phyloP scores from a whole-genome alignment of 805 yeast genomes.

The Candida xyloterini region DNA sequence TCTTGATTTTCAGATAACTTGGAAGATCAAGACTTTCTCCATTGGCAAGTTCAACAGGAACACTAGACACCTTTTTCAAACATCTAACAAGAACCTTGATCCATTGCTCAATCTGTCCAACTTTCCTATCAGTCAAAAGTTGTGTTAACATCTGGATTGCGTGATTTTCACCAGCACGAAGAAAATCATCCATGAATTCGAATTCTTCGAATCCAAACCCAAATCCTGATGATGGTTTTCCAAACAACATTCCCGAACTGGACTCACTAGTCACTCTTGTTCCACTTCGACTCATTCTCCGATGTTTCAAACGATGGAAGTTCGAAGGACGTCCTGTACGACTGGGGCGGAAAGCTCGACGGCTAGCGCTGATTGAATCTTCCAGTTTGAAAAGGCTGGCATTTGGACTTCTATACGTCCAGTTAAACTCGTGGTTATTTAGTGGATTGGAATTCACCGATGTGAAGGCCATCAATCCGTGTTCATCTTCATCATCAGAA shows the following conservation, averaged over 20 bases:
- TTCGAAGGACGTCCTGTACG: constrained; percentile 23
- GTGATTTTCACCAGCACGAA: constrained; percentile 39
- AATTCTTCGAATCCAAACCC: constrained; percentile 27
- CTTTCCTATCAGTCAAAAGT: constrained; percentile 57
- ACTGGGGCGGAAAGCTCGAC: constrained; percentile 16
- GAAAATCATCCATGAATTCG: constrained; percentile 33
- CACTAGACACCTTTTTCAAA: constrained; percentile 51
- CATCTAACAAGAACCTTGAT: constrained; percentile 45
- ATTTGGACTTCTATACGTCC: constrained; percentile 25
- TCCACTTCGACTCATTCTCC: constrained; percentile 51
- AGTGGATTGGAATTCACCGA: constrained; percentile 35
- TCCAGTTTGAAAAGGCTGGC: constrained; percentile 18
- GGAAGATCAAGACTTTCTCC: constrained; percentile 81
- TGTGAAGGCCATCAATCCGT: constrained; percentile 28
- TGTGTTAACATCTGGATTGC: constrained; percentile 55
- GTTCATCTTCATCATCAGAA: constrained; percentile 28
- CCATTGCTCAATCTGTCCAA: constrained; percentile 60
- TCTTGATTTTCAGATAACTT: constrained; percentile 84
- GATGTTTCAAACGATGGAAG: constrained; percentile 33
- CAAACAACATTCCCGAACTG: constrained; percentile 7
- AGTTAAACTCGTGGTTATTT: constrained; percentile 32
- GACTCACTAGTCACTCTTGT: constrained; percentile 19
- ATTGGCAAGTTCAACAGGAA: constrained; percentile 56
- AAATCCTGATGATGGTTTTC: constrained; percentile 16
- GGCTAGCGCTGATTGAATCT: constrained; percentile 11